Base-by-base conservation (phyloP, 805 yeast species). In the Torulaspora delbrueckii region DNA sequence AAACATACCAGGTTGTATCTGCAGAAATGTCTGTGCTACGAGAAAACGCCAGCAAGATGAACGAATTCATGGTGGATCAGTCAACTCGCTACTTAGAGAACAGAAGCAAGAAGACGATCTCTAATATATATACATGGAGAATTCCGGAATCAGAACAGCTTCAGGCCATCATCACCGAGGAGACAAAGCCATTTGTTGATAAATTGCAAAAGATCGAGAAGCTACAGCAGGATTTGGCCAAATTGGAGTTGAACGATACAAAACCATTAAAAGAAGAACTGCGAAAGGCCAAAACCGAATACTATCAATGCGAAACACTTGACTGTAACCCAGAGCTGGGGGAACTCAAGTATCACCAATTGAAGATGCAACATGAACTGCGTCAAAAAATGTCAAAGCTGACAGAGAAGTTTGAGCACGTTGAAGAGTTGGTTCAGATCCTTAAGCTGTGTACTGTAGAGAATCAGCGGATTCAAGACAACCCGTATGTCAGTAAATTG, bases 111-210 rank as follows among this genome's bases (percentile, higher is more conserved):
- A 46, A 37, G 2, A 57, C 71, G 0, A 28, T 69, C 1, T 52
- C 56, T 12, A 50, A 57, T 39, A 46, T 60, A 12, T 60, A 65
- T 34, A 63, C 69, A 8, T 71, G 76, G 76, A 67, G 73, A 54
- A 44, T 71, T 16, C 42, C 60, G 10, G 73, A 70, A 43, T 52
- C 56, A 5, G 13, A 25, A 0, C 42, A 40, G 4, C 34, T 67
- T 5, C 25, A 33, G 10, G 45, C 51, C 6, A 50, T 59, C 8
- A 6, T 54, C 1, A 12, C 18, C 6, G 38, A 35, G 7, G 34
- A 43, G 4, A 35, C 28, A 4, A 37, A 40, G 12, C 26, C 27
- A 3, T 33, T 40, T 9, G 8, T 9, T 8, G 39, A 32, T 6
- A 35, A 33, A 1, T 39, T 25, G 27, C 9, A 19, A 5, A 28